These are phyloP conservation scores for Globisporangium iwayamae DNA, from an alignment of 352 stramenopile species.

Conservation along the genomic window DNA sequence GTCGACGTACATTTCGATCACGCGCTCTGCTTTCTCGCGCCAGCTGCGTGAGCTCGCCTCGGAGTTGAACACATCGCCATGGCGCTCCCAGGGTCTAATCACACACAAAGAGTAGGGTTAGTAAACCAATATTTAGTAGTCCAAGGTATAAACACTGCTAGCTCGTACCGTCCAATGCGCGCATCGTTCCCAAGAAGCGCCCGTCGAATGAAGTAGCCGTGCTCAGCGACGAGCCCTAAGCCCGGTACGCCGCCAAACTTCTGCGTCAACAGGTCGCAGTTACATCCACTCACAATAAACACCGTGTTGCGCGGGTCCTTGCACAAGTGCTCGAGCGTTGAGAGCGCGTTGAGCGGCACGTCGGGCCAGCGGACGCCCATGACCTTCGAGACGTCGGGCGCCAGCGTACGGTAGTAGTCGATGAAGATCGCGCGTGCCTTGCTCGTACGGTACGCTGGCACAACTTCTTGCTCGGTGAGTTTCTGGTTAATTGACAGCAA, in stretches of 20 bases:
- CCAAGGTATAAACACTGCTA: not conserved
- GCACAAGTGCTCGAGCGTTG: slow-evolving; percentile 91
- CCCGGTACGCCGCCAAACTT: slow-evolving; percentile 93
- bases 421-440: slow-evolving; percentile 93
- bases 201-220: slow-evolving; percentile 95
- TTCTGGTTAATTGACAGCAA: slow-evolving; percentile 29
- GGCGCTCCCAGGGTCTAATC: slow-evolving; percentile 52
- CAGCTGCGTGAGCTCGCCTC: slow-evolving; percentile 77
- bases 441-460: slow-evolving; percentile 62
- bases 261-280: slow-evolving; percentile 93
- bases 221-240: slow-evolving; percentile 96
- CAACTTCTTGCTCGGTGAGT: slow-evolving; percentile 63
- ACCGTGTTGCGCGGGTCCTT: slow-evolving; percentile 95
- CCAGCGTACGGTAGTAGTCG: slow-evolving; percentile 98
- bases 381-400: slow-evolving; percentile 87
- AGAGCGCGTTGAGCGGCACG: slow-evolving; percentile 59
- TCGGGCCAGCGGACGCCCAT: slow-evolving; percentile 75
- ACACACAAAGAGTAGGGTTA: not conserved
- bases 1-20: slow-evolving; percentile 98
- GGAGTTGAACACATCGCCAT: slow-evolving; percentile 55
- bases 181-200: slow-evolving; percentile 62
- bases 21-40: slow-evolving; percentile 92
- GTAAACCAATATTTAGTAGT: not conserved
- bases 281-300: slow-evolving; percentile 97
- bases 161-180: slow-evolving; percentile 43